Conservation (phyloP, 495 filamentous ascomycete genomes). For the Aspergillus nidulans region DNA sequence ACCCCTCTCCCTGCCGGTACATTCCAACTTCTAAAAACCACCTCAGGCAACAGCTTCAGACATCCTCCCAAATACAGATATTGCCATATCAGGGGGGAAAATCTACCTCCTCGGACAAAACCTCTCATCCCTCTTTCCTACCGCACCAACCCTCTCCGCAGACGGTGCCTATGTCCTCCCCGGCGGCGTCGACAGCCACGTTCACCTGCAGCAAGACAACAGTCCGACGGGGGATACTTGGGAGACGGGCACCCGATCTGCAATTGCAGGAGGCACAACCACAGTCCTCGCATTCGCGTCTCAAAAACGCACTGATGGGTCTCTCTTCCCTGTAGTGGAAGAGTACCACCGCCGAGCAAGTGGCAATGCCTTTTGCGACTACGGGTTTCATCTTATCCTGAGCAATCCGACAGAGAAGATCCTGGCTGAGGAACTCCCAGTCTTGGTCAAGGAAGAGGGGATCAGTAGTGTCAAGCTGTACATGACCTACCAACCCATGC, state of each 20-base stretch:
- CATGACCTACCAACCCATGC: conserved; percentile 58
- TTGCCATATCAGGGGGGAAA: conserved; percentile 51
- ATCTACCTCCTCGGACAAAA: conserved; percentile 39
- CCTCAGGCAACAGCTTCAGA: conserved; percentile 35
- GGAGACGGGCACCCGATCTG: conserved; percentile 49
- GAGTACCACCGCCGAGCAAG: conserved; percentile 44
- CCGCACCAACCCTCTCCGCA: conserved; percentile 20
- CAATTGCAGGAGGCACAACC: conserved; percentile 57
- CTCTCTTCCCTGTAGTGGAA: conserved; percentile 42
- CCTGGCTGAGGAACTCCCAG: conserved; percentile 42
- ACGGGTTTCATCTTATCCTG: conserved; percentile 57
- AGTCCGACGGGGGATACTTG: conserved; percentile 41
- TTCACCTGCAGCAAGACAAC: conserved; percentile 46
- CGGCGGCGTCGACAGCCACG: conserved; percentile 44
- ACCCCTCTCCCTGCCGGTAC: background rate
- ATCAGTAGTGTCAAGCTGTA: conserved; percentile 58
- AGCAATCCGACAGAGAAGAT: conserved; percentile 44
- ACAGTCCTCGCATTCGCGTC: conserved; percentile 57
- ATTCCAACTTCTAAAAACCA: background rate
- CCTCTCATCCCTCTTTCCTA: conserved; percentile 28
- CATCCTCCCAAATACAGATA: conserved; percentile 39
- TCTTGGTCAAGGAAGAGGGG: conserved; percentile 36
- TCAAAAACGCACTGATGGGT: conserved; percentile 47
- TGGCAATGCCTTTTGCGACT: conserved; percentile 53
- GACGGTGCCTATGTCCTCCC: conserved; percentile 33